phyloP scores from a whole-genome alignment of 148 eudicot genomes.

The Nepenthes gracilis region DNA sequence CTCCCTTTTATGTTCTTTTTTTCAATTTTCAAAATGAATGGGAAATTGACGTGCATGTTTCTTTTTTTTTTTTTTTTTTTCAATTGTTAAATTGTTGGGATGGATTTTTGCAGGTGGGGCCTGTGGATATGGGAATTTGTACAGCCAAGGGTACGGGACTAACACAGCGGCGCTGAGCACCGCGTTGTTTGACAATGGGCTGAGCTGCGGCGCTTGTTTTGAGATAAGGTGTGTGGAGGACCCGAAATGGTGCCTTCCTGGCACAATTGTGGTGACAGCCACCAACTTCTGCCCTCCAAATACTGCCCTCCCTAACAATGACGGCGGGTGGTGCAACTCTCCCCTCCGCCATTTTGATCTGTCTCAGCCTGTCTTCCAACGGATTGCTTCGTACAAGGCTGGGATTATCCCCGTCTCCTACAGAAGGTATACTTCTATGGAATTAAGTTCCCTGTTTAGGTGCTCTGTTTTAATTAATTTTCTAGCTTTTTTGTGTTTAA shows the following conservation, averaged over 20 bases:
- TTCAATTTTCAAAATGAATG: no score
- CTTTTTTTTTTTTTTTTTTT: no score
- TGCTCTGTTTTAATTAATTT: no score
- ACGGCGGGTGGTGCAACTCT: not conserved
- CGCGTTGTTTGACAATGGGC: not conserved
- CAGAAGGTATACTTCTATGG: not conserved
- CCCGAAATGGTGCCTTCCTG: not conserved
- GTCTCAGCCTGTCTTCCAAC: slow-evolving; percentile 1
- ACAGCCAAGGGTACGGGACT: slow-evolving; percentile 1
- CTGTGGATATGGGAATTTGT: not conserved
- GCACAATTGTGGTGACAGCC: not conserved
- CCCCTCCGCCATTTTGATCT: not conserved
- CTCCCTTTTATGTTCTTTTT: no score
- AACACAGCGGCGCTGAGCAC: slow-evolving; percentile 1
- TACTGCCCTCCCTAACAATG: slow-evolving; percentile 1
- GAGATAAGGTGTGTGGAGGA: not conserved
- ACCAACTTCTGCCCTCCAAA: slow-evolving; percentile 1
- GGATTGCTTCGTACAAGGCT: not conserved
- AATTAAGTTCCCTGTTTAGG: no score
- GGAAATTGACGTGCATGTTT: not conserved
- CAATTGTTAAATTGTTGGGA: not conserved
- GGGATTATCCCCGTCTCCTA: not conserved
- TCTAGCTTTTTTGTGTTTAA: no score
- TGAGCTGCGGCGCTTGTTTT: slow-evolving; percentile 1
- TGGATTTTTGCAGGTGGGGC: not conserved